phyloP scores from a whole-genome alignment of 192 early-diverging fungal genomes.

The Linnemannia elongata region DNA sequence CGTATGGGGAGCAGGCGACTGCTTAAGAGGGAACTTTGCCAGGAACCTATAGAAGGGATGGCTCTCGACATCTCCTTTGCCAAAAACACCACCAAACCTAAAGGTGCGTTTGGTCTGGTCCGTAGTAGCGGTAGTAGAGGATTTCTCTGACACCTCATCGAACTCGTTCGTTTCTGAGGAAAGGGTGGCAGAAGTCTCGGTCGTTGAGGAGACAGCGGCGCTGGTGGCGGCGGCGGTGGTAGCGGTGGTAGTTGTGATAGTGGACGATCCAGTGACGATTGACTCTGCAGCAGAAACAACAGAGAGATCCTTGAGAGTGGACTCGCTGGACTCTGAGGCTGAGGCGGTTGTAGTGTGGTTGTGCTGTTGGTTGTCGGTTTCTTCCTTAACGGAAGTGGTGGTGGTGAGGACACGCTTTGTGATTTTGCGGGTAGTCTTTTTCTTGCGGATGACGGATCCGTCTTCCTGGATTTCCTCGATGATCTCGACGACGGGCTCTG shows the following conservation, averaged over 20 bases:
- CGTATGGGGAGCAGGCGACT: slow-evolving; percentile 36
- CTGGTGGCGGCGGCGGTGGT: background rate
- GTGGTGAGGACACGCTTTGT: slow-evolving; percentile 34
- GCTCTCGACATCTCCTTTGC: slow-evolving; percentile 22
- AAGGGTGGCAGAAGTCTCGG: background rate
- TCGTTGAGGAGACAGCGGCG: background rate
- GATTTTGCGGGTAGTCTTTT: slow-evolving; percentile 41
- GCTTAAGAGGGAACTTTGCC: slow-evolving; percentile 45
- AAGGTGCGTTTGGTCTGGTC: background rate
- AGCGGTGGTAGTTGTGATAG: background rate
- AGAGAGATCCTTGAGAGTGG: background rate
- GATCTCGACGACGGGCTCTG: slow-evolving; percentile 31
- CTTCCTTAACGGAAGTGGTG: slow-evolving; percentile 23
- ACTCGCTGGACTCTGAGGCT: background rate
- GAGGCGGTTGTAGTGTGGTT: background rate
- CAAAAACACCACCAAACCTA: slow-evolving; percentile 31
- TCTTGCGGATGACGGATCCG: slow-evolving; percentile 40
- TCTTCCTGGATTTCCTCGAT: slow-evolving; percentile 38
- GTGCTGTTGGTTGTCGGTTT: background rate
- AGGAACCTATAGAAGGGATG: slow-evolving; percentile 47
- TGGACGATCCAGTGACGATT: background rate
- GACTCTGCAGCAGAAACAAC: background rate
- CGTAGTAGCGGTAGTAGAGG: background rate
- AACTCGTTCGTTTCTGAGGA: background rate
- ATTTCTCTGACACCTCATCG: slow-evolving; percentile 1